These are phyloP conservation scores for Cyclotella atomus DNA, from an alignment of 108 stramenopile genomes.

Conservation along the genomic window DNA sequence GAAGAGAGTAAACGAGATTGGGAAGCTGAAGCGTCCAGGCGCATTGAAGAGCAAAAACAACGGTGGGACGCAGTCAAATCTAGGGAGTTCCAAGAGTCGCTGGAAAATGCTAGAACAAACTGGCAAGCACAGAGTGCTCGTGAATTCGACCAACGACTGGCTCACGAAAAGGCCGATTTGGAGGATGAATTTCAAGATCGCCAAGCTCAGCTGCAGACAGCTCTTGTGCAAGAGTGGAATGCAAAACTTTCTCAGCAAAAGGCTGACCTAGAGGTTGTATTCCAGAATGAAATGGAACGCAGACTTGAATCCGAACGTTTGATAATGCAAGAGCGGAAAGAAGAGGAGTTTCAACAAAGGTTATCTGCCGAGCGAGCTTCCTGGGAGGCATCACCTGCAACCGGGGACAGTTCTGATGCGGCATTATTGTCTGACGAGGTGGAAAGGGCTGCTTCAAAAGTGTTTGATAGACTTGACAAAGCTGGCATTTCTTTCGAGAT, in stretches of 20 bases:
- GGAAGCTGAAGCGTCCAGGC: constrained; percentile 2
- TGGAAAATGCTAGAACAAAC: too few relatives aligned
- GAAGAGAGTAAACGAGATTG: constrained; percentile 39
- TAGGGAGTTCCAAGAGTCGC: constrained; percentile 17
- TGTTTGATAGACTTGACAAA: constrained; percentile 29
- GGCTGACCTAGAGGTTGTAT: constrained; percentile 20
- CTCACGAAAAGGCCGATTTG: constrained; percentile 13
- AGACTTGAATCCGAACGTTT: constrained; percentile 32
- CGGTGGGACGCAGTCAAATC: constrained; percentile 19
- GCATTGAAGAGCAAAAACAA: constrained; percentile 30
- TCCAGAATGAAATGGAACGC: constrained; percentile 25
- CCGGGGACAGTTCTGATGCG: neutral
- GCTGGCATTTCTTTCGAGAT: constrained; percentile 35
- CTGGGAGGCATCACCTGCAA: constrained; percentile 26
- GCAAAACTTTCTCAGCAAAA: constrained; percentile 18
- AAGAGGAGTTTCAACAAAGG: constrained; percentile 30
- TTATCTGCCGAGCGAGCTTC: constrained; percentile 20
- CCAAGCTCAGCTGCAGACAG: constrained; percentile 11
- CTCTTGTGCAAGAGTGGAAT: constrained; percentile 26
- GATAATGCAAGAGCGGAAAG: constrained; percentile 39
- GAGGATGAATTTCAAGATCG: constrained; percentile 4
- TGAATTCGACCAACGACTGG: constrained; percentile 11
- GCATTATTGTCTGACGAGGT: constrained; percentile 27
- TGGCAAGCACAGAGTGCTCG: constrained; percentile 17
- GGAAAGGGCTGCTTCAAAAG: constrained; percentile 44